Base-by-base conservation (phyloP, 352 stramenopile genomes). In the Phytophthora nicotianae region DNA sequence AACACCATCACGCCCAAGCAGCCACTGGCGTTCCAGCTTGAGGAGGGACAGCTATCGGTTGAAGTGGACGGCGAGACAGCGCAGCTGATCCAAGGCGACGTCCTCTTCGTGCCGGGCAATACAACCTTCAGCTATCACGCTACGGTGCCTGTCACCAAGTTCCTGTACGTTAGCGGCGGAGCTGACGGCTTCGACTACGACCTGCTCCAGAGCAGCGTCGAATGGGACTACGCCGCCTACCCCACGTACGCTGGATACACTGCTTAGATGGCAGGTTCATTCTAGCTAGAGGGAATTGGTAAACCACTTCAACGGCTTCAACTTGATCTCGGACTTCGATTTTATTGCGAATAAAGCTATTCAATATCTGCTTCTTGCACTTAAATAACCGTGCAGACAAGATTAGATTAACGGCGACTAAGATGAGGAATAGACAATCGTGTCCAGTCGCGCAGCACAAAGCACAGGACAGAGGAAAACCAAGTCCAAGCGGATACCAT, bases 91-190 rank as follows among this genome's bases (percentile, higher is more conserved):
- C 61, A 85, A 47, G 76, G 73, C 32, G 76, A 85, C 49, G 71
- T 85, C 9, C 49, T 81, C 9, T 85, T 85, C 50, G 59, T 85
- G 16, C 74, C 76, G 5, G 65, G 56, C 13, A 65, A 66, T 37
- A 83, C 73, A 8, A 73, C 68, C 35, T 83, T 85, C 71, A 64
- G 58, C 58, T 85, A 85, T 65, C 75, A 77, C 53, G 71, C 76
- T 8, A 64, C 70, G 4, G 76, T 82, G 38, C 71, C 76, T 13
- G 72, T 81, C 50, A 84, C 75, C 57, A 85, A 85, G 68, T 81
- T 85, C 26, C 60, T 82, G 32, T 86, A 83, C 60, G 76, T 86
- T 40, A 81, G 76, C 52, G 76, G 52, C 3, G 76, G 76, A 0
- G 68, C 50, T 40, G 71, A 86, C 41, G 76, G 74, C n/a, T 73